Conservation (phyloP, 1,284 basidiomycete species). For the Lentinula novae-zelandiae region DNA sequence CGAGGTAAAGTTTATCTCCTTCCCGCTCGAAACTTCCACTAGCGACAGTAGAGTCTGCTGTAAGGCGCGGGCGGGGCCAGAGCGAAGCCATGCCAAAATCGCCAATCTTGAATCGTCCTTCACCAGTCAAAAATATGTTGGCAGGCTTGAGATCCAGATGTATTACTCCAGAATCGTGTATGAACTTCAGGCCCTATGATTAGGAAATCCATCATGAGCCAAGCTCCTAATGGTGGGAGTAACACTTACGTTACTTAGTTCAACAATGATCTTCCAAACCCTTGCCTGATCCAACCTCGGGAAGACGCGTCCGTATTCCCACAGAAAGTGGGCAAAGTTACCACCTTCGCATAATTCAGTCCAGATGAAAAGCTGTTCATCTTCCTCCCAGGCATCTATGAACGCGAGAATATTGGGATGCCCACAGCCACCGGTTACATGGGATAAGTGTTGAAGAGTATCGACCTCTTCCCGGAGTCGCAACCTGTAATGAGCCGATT, state of each 20-base stretch:
- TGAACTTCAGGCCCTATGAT: constrained; percentile 79
- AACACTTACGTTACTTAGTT: constrained; percentile 78
- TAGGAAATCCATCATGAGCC: constrained; percentile 20
- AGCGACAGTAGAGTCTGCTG: constrained; percentile 28
- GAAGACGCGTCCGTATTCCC: constrained; percentile 86
- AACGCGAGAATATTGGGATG: constrained; percentile 88
- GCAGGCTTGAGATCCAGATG: constrained; percentile 98
- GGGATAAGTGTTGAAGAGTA: constrained; percentile 78
- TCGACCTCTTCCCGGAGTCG: constrained; percentile 96
- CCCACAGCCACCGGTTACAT: constrained; percentile 26
- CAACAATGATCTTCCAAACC: constrained; percentile 96
- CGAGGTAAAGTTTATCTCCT: constrained; percentile 97
- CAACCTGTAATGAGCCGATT: constrained; percentile 42
- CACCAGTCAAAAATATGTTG: constrained; percentile 90
- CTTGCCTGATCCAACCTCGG: constrained; percentile 88
- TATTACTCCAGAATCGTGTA: constrained; percentile 86
- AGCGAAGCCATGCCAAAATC: constrained; percentile 97
- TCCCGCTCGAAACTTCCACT: constrained; percentile 76
- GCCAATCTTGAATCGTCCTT: constrained; percentile 94
- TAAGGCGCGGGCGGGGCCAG: constrained; percentile 60
- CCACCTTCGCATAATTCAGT: constrained; percentile 95
- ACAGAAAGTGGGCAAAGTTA: constrained; percentile 88
- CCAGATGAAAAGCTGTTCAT: constrained; percentile 86
- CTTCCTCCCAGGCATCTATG: constrained; percentile 96
- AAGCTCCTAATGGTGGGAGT: constrained; percentile 23